phyloP scores from a whole-genome alignment of 1,284 basidiomycete species.

The Chiua sp. region DNA sequence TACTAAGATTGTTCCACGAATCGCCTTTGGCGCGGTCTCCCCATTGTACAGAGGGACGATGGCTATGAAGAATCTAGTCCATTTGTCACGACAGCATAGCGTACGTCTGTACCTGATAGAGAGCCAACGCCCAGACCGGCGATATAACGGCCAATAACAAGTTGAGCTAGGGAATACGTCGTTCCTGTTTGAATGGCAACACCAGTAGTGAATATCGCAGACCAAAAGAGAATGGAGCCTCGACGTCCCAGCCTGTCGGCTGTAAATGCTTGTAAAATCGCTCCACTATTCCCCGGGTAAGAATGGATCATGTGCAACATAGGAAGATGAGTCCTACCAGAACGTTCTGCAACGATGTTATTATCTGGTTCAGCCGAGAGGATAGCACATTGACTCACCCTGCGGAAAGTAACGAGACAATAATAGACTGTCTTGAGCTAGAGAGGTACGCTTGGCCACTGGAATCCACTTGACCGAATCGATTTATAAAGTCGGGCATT shows the following conservation, averaged over 20 bases:
- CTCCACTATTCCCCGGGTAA: conserved; percentile 52
- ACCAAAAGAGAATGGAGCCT: conserved; percentile 79
- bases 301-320: neutral
- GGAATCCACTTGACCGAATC: conserved; percentile 63
- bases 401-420: conserved; percentile 80
- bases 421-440: conserved; percentile 72
- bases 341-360: conserved; percentile 52
- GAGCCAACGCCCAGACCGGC: conserved; percentile 82
- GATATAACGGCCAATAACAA: conserved; percentile 72
- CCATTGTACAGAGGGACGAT: conserved; percentile 85
- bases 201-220: conserved; percentile 75
- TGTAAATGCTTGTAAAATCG: conserved; percentile 76
- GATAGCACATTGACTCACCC: conserved; percentile 49
- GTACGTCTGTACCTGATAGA: conserved; percentile 56
- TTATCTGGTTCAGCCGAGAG: neutral
- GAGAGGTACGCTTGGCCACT: conserved; percentile 60
- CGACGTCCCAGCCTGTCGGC: conserved; percentile 75
- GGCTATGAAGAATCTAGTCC: conserved; percentile 43
- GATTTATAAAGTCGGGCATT: conserved; percentile 76
- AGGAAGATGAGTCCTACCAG: conserved; percentile 44
- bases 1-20: conserved; percentile 76
- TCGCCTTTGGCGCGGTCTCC: conserved; percentile 77
- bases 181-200: conserved; percentile 76
- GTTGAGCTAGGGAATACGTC: conserved; percentile 61
- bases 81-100: neutral